Evolutionary conservation across 2,329 filamentous ascomycete species (phyloP), one percentile per base, ranked within the genome.

Genomic region (Cordyceps cicadae): DNA sequence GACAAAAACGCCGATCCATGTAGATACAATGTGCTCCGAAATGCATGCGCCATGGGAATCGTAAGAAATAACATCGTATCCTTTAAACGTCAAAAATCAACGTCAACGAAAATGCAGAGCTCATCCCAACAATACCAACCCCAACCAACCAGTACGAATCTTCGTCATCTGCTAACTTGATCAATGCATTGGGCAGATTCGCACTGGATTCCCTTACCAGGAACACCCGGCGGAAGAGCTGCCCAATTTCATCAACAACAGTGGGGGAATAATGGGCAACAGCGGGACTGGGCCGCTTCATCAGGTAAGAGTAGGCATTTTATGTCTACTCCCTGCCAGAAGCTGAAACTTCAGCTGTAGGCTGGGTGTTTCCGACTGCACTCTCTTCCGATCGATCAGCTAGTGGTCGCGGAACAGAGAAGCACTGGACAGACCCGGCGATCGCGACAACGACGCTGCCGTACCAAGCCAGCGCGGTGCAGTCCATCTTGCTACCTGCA

Each of bases 401-500:
- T 56, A 65, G 66, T 29, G 62, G 67, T 60, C 74, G 72, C 49
- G 74, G 73, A 5, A 86, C 78, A 7, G 73, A 76, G 66, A 87
- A 86, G 70, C 83, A 85, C 70, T 88, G 85, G 4, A 85, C 63
- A 1, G 84, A 77, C 3, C 84, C 86, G 24, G 84, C 64, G 5
- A 79, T 65, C 2, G 86, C 85, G 19, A 83, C 79, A 7, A 82
- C 55, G 2, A 80, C 79, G 65, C 82, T 86, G 45, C 81, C 82
- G 64, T 84, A 87, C 85, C 85, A 88, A 9, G 84, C 82, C 41
- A 87, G 67, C 0, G 80, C 83, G 1, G 84, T 84, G 69, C 81
- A 86, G 66, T 84, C 78, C 51, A 82, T 76, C 64, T 75, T 79
- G 65, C 79, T 81, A 24, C 85, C 84, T n/a, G 82, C 68, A 0